Percentiles rank a stretch among this genome's conserved stretches.
Evolutionary conservation across 108 stramenopile genomes (phyloP).

Genomic region (Ochromonas danica): DNA sequence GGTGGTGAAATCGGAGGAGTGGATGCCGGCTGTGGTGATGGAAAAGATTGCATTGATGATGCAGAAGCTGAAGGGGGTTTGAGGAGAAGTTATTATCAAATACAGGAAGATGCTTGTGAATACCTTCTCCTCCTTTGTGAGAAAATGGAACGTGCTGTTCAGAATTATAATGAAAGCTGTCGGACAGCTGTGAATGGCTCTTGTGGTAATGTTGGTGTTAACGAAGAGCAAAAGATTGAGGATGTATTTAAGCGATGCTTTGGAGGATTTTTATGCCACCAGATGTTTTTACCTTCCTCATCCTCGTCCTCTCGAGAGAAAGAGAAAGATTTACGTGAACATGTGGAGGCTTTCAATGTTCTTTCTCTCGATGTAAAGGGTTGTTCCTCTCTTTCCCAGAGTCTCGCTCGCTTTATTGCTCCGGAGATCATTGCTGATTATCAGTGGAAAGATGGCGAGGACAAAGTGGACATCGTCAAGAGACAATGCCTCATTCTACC

Average conservation of each 20-base stretch:
- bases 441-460: slow-evolving; percentile 38
- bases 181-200: not conserved
- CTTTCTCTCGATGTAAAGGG: slow-evolving; percentile 44
- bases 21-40: too few relatives aligned
- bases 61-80: not conserved
- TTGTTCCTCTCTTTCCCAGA: not conserved
- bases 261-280: slow-evolving; percentile 52
- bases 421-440: slow-evolving; percentile 58
- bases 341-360: slow-evolving; percentile 54
- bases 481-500: slow-evolving; percentile 26
- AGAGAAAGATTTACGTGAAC: slow-evolving; percentile 43
- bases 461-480: slow-evolving; percentile 29
- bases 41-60: not conserved
- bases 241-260: slow-evolving; percentile 44
- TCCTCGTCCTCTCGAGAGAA: slow-evolving; percentile 23
- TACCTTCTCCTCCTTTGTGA: slow-evolving; percentile 54
- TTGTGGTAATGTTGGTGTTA: not conserved
- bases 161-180: not conserved
- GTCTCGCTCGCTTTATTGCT: slow-evolving; percentile 45
- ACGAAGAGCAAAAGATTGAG: slow-evolving; percentile 18
- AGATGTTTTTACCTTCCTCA: slow-evolving; percentile 47
- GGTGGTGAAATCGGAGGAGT: too few relatives aligned
- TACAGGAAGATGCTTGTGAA: slow-evolving; percentile 66
- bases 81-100: slow-evolving; percentile 48
- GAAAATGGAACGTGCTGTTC: slow-evolving; percentile 39